These are phyloP conservation scores for Plasmodium gonderi DNA, from an alignment of 169 alveolate species.

Conservation along the genomic window DNA sequence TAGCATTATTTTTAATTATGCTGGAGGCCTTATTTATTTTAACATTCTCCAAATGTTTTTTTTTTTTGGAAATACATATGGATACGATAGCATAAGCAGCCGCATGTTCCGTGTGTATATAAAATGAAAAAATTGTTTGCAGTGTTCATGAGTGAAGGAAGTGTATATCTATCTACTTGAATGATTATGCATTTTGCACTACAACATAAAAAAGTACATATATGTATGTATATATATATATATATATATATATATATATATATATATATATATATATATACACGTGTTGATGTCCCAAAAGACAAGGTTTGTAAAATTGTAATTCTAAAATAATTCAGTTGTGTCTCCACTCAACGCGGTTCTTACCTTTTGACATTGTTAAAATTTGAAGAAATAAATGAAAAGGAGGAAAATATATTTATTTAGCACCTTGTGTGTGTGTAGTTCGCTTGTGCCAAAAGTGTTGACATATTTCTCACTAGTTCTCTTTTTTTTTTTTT, in stretches of 20 bases:
- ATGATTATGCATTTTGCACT: too few relatives aligned
- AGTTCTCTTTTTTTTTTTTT: neutral
- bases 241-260: neutral
- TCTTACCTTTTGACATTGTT: neutral
- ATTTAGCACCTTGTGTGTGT: neutral
- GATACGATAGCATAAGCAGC: neutral
- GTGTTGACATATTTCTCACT: neutral
- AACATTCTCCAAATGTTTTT: too few relatives aligned
- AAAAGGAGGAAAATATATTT: neutral
- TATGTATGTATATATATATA: too few relatives aligned
- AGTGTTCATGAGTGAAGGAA: neutral
- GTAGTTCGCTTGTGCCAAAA: neutral
- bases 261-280: neutral
- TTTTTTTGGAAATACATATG: too few relatives aligned
- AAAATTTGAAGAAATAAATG: neutral
- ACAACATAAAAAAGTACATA: too few relatives aligned
- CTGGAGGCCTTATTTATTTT: too few relatives aligned
- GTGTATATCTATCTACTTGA: neutral
- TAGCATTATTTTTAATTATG: too few relatives aligned
- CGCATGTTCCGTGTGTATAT: neutral
- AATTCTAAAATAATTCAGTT: neutral
- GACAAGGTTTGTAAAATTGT: neutral
- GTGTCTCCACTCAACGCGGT: neutral
- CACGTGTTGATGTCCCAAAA: neutral
- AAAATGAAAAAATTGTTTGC: neutral